Conservation (phyloP, 306 rosid species). For the Pyrus communis region DNA sequence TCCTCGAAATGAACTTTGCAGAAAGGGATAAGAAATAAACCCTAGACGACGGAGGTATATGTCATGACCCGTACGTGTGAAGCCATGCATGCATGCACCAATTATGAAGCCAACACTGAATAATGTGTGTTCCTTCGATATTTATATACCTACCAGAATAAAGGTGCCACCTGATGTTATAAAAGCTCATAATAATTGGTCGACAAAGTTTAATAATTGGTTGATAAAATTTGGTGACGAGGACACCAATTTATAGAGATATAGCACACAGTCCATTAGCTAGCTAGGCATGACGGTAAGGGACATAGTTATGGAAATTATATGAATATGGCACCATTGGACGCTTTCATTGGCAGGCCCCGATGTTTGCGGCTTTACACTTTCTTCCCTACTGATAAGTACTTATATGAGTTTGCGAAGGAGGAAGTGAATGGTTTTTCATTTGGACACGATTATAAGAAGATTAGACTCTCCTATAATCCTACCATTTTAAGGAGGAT, state of each 20-base stretch:
- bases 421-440: no score
- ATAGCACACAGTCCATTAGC: not conserved
- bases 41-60: not conserved
- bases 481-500: no score
- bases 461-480: no score
- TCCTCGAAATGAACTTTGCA: not conserved
- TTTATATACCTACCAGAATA: no score
- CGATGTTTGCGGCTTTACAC: no score
- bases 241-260: not conserved
- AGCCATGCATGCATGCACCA: not conserved
- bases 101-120: not conserved
- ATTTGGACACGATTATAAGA: no score
- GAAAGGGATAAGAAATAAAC: not conserved
- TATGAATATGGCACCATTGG: no score
- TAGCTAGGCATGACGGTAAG: not conserved
- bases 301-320: not conserved
- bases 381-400: no score
- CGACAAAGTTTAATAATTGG: not conserved
- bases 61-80: not conserved
- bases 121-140: no score
- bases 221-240: not conserved
- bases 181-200: not conserved
- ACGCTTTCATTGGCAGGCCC: no score
- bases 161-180: not conserved
- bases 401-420: no score